These are phyloP conservation scores for Saturnispora diversa DNA, from an alignment of 805 yeast genomes.

Conservation along the genomic window DNA sequence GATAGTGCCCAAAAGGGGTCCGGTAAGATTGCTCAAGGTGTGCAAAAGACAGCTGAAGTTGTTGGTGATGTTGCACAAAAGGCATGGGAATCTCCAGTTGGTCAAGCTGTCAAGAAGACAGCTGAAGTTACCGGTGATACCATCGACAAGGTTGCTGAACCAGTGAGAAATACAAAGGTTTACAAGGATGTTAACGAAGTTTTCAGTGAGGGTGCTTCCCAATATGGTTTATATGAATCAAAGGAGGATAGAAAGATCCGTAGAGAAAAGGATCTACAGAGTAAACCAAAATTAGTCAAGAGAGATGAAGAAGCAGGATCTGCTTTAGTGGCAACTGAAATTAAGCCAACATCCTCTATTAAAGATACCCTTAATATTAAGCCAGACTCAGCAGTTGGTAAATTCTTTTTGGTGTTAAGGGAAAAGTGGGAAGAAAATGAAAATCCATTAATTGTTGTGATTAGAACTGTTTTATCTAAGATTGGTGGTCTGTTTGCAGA, in stretches of 20 bases:
- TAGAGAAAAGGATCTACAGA: constrained; percentile 53
- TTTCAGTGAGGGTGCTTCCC: constrained; percentile 84
- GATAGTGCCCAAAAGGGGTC: constrained; percentile 69
- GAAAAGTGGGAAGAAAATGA: constrained; percentile 88
- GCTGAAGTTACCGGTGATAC: constrained; percentile 76
- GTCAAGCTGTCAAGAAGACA: constrained; percentile 78
- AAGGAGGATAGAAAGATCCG: constrained; percentile 73
- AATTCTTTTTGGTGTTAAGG: constrained; percentile 49
- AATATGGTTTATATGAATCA: constrained; percentile 87
- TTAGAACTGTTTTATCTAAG: constrained; percentile 74
- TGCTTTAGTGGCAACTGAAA: constrained; percentile 73
- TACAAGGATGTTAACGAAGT: constrained; percentile 85
- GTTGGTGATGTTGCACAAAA: constrained; percentile 82
- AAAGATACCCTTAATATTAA: constrained; percentile 59
- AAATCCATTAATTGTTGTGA: constrained; percentile 74
- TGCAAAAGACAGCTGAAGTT: constrained; percentile 85
- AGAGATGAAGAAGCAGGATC: constrained; percentile 78
- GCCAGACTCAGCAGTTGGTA: constrained; percentile 63
- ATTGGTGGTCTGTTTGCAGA: constrained; percentile 88
- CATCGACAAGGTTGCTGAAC: constrained; percentile 75
- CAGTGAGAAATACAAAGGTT: constrained; percentile 82
- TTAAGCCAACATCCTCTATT: constrained; percentile 44
- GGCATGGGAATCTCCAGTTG: constrained; percentile 96
- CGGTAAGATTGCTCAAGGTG: constrained; percentile 57
- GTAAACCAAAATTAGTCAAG: constrained; percentile 57